Evolutionary conservation across 768 basidiomycete genomes (phyloP).

Genomic region (Lentinus brumalis): DNA sequence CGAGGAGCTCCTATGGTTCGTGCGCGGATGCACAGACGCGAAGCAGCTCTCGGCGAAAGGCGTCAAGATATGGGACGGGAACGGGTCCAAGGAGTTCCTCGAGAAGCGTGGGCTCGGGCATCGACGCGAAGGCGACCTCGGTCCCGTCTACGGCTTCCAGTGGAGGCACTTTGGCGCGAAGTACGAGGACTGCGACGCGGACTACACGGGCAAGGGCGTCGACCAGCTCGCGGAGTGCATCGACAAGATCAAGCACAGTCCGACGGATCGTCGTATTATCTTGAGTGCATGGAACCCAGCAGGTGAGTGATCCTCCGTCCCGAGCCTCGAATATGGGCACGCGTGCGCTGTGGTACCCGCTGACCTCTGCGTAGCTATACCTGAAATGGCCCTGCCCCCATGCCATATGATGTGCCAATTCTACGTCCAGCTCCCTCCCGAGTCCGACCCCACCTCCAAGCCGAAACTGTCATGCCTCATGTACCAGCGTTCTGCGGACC

Average conservation of each 20-base stretch:
- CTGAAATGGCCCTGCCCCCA: conserved; percentile 94
- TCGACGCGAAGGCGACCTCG: conserved; percentile 87
- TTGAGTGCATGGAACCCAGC: conserved; percentile 98
- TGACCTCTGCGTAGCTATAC: conserved; percentile 62
- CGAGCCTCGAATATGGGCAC: background rate
- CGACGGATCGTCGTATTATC: conserved; percentile 92
- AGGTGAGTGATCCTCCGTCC: conserved; percentile 52
- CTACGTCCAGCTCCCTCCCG: conserved; percentile 86
- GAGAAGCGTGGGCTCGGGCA: conserved; percentile 83
- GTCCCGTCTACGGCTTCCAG: conserved; percentile 96
- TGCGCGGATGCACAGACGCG: conserved; percentile 82
- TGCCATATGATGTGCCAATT: conserved; percentile 99
- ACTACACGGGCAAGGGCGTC: conserved; percentile 83
- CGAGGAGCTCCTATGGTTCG: conserved; percentile 95
- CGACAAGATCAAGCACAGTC: conserved; percentile 87
- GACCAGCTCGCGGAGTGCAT: conserved; percentile 93
- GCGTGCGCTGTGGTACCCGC: background rate
- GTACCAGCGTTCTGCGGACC: conserved; percentile 98
- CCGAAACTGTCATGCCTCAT: conserved; percentile 92
- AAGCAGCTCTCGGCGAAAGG: conserved; percentile 75
- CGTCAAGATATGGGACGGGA: conserved; percentile 98
- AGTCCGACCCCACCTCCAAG: conserved; percentile 45
- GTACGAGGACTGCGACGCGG: conserved; percentile 71
- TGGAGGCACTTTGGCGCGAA: conserved; percentile 94
- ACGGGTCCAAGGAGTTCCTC: conserved; percentile 86